Evolutionary conservation across 2,329 filamentous ascomycete genomes (phyloP).

Genomic region (Pestalotiopsis sp.): DNA sequence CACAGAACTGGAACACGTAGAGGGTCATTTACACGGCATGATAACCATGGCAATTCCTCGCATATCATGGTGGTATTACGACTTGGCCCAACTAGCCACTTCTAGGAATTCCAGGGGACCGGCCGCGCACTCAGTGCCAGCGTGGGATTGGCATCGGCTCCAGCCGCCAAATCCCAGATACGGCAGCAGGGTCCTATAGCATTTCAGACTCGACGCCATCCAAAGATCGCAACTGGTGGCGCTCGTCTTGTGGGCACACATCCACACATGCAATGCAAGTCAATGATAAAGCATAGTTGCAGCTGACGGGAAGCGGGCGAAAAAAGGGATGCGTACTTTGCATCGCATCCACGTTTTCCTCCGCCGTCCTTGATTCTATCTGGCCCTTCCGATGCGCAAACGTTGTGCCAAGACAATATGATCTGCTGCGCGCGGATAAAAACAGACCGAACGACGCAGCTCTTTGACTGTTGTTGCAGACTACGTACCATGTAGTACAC

Average conservation of each 20-base stretch:
- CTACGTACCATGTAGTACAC: background rate
- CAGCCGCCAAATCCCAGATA: background rate
- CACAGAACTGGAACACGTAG: background rate
- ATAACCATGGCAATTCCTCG: background rate
- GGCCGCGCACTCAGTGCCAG: background rate
- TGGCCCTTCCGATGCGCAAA: background rate
- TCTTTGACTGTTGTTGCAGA: background rate
- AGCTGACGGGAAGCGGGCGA: background rate
- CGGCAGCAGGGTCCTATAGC: background rate
- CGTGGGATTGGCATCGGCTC: background rate
- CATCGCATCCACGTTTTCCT: slow-evolving; percentile 1
- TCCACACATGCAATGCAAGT: background rate
- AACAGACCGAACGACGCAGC: background rate
- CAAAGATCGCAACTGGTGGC: background rate
- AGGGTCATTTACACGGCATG: background rate
- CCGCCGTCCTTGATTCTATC: slow-evolving; percentile 2
- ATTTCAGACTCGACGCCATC: background rate
- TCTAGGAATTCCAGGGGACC: background rate
- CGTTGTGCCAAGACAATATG: background rate
- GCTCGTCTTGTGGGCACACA: background rate
- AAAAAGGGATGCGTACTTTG: background rate
- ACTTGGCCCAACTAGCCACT: background rate
- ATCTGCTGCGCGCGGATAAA: background rate
- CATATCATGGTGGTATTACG: background rate
- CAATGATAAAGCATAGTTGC: background rate